These are phyloP conservation scores for Coniferiporia sulphurascens DNA, from an alignment of 1,284 basidiomycete genomes.

Conservation along the genomic window DNA sequence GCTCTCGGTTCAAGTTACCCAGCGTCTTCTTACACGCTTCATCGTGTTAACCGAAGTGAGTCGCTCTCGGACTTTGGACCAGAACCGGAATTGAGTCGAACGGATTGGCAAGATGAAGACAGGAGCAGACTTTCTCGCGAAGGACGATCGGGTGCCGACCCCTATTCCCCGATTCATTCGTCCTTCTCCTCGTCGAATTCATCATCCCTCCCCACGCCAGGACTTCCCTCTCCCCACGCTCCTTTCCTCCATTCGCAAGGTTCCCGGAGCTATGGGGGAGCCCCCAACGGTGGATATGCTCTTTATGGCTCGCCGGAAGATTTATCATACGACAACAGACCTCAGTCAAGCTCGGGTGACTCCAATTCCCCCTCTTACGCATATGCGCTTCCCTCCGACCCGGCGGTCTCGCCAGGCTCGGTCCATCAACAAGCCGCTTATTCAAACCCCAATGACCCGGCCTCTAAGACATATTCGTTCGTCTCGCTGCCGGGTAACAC, in stretches of 20 bases:
- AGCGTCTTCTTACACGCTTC: slow-evolving; percentile 6
- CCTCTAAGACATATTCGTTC: slow-evolving; percentile 69
- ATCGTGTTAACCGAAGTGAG: slow-evolving; percentile 4
- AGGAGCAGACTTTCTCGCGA: neutral
- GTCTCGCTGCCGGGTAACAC: slow-evolving; percentile 73
- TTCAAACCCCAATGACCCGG: neutral
- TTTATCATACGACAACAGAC: slow-evolving; percentile 1
- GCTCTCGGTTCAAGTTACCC: slow-evolving; percentile 1
- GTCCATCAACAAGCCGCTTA: neutral
- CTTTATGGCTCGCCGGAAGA: slow-evolving; percentile 11
- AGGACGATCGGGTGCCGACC: slow-evolving; percentile 6
- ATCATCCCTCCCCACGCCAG: slow-evolving; percentile 9
- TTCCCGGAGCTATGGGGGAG: slow-evolving; percentile 3
- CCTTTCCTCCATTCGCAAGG: neutral
- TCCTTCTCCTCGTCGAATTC: slow-evolving; percentile 16
- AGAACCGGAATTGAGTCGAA: slow-evolving; percentile 1
- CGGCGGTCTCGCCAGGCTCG: neutral
- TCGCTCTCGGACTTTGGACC: slow-evolving; percentile 7
- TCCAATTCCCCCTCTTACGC: slow-evolving; percentile 10
- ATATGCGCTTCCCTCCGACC: neutral
- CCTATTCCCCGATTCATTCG: slow-evolving; percentile 14
- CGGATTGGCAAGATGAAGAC: slow-evolving; percentile 8
- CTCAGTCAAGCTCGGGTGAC: slow-evolving; percentile 4
- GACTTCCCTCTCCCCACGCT: slow-evolving; percentile 7
- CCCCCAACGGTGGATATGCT: neutral